These are phyloP conservation scores for Linnemannia zychae DNA, from an alignment of 192 early-diverging fungal genomes.

Conservation along the genomic window DNA sequence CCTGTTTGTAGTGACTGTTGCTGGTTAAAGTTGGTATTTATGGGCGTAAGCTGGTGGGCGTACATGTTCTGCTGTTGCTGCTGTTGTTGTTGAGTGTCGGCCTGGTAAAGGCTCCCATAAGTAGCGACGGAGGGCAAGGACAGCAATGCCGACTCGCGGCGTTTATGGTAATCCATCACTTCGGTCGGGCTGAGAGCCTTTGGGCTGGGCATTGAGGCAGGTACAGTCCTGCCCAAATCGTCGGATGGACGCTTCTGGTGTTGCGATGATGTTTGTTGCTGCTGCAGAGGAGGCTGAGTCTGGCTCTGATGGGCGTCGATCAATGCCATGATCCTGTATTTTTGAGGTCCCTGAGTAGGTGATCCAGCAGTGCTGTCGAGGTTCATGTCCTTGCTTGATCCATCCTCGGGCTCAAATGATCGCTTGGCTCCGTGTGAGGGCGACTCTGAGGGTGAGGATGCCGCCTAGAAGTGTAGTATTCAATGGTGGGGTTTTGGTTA, in stretches of 20 bases:
- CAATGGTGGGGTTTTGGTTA: background rate
- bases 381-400: background rate
- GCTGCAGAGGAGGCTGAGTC: slow-evolving; percentile 14
- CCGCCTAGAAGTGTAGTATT: background rate
- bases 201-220: slow-evolving; percentile 22
- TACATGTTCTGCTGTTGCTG: slow-evolving; percentile 18
- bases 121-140: slow-evolving; percentile 20
- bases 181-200: slow-evolving; percentile 40
- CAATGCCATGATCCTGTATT: slow-evolving; percentile 55
- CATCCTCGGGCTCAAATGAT: slow-evolving; percentile 29
- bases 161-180: slow-evolving; percentile 21
- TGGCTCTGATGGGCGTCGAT: slow-evolving; percentile 53
- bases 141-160: slow-evolving; percentile 31
- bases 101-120: background rate
- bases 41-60: slow-evolving; percentile 11
- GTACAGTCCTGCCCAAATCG: background rate
- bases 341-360: slow-evolving; percentile 49
- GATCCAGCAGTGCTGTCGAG: slow-evolving; percentile 7
- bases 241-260: background rate
- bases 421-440: slow-evolving; percentile 49
- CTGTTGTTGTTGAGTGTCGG: slow-evolving; percentile 10
- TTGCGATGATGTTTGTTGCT: slow-evolving; percentile 10
- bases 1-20: slow-evolving; percentile 17
- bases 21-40: background rate
- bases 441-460: slow-evolving; percentile 17